phyloP scores from a whole-genome alignment of 2,329 filamentous ascomycete species.

The Claviceps spartinae region DNA sequence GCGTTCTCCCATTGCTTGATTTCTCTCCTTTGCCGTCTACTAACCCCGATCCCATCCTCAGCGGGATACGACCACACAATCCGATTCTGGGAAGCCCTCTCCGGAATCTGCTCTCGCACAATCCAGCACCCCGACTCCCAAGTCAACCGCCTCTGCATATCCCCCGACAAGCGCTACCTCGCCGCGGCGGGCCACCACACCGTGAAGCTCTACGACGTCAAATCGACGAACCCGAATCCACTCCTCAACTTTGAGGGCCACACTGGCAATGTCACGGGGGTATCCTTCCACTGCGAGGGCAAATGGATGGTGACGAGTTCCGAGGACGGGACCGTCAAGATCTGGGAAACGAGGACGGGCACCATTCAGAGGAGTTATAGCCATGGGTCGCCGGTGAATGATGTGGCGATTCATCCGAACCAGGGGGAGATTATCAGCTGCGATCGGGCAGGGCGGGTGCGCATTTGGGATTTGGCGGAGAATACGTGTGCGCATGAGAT shows the following conservation, averaged over 20 bases:
- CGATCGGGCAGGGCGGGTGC: conserved; percentile 80
- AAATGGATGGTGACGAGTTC: conserved; percentile 99
- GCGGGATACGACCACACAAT: conserved; percentile 52
- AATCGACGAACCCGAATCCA: conserved; percentile 90
- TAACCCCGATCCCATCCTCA: conserved; percentile 16
- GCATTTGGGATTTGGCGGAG: conserved; percentile 93
- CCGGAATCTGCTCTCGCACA: conserved; percentile 92
- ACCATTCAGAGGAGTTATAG: conserved; percentile 85
- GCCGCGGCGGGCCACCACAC: conserved; percentile 69
- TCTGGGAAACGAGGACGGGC: conserved; percentile 84
- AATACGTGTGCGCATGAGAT: conserved; percentile 95
- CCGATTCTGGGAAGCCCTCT: conserved; percentile 92
- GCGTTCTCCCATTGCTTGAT: not conserved
- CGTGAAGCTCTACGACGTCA: conserved; percentile 97
- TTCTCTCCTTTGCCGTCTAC: conserved; percentile 2
- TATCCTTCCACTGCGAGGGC: conserved; percentile 95
- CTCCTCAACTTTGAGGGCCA: conserved; percentile 92
- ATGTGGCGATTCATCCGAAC: conserved; percentile 98
- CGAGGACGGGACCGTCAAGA: conserved; percentile 92
- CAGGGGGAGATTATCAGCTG: conserved; percentile 97
- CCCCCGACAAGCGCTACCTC: conserved; percentile 91
- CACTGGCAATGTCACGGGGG: conserved; percentile 87
- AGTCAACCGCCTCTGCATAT: conserved; percentile 96
- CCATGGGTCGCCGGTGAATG: conserved; percentile 81
- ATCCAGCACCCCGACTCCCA: conserved; percentile 98